phyloP scores from a whole-genome alignment of 306 rosid species.

The Prunus armeniaca region DNA sequence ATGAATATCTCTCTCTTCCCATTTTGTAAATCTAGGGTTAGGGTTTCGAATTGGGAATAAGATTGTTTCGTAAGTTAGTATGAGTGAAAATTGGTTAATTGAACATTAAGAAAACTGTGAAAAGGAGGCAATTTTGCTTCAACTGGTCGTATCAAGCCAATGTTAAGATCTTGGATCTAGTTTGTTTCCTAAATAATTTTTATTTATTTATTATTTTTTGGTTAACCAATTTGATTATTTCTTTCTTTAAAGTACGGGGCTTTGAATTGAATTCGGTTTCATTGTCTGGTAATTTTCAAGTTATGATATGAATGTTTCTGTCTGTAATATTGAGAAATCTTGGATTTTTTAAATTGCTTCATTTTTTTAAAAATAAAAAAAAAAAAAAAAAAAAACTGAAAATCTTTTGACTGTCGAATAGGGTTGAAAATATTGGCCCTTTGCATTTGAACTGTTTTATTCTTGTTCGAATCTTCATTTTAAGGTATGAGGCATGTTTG shows the following conservation, averaged over 20 bases:
- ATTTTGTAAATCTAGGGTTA: slow-evolving; percentile 40
- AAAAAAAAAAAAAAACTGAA: too few relatives aligned
- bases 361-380: too few relatives aligned
- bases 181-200: neutral
- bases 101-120: neutral
- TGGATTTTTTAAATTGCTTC: neutral
- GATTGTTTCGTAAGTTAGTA: neutral
- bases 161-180: neutral
- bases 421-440: neutral
- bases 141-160: neutral
- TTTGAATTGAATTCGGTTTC: neutral
- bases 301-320: neutral
- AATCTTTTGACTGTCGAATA: too few relatives aligned
- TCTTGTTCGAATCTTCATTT: neutral
- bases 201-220: neutral
- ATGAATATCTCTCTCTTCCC: neutral
- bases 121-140: neutral
- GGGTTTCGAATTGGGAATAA: slow-evolving; percentile 30
- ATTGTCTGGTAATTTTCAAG: neutral
- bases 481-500: neutral
- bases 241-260: neutral
- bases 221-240: neutral
- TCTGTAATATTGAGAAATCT: neutral
- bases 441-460: neutral
- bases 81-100: neutral